phyloP scores from a whole-genome alignment of 305 asterid species.

The Lippia alba region DNA sequence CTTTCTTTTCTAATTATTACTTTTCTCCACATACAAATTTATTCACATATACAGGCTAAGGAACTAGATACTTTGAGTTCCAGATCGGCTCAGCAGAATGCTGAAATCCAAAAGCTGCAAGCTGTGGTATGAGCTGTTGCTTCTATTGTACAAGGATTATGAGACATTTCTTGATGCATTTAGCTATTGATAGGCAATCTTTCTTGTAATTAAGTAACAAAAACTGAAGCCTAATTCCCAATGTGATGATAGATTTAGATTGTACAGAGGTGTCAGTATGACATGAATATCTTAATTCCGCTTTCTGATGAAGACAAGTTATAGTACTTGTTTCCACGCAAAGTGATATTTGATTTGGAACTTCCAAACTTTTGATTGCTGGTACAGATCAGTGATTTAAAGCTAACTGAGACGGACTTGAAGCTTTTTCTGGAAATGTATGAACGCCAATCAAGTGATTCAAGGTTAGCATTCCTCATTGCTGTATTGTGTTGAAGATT shows the following conservation, averaged over 20 bases:
- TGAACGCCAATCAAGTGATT: conserved; percentile 62
- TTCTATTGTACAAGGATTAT: conserved; percentile 17
- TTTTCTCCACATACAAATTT: conserved; percentile 15
- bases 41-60: conserved; percentile 54
- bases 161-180: conserved; percentile 18
- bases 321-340: background rate
- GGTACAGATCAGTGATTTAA: conserved; percentile 77
- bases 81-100: conserved; percentile 69
- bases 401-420: conserved; percentile 63
- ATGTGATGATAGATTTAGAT: background rate
- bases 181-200: conserved; percentile 5
- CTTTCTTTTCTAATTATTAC: conserved; percentile 21
- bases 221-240: conserved; percentile 14
- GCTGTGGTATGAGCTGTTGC: conserved; percentile 56
- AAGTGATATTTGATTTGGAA: conserved; percentile 27
- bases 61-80: conserved; percentile 65
- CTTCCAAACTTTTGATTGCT: conserved; percentile 35
- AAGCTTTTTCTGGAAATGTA: conserved; percentile 79
- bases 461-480: conserved; percentile 61
- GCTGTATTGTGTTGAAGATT: conserved; percentile 6
- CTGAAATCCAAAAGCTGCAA: conserved; percentile 75
- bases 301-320: background rate
- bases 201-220: conserved; percentile 11
- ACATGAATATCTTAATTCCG: conserved; percentile 2
- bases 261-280: conserved; percentile 11